Conservation (phyloP, 169 alveolate species). For the Cryptosporidium xiaoi region DNA sequence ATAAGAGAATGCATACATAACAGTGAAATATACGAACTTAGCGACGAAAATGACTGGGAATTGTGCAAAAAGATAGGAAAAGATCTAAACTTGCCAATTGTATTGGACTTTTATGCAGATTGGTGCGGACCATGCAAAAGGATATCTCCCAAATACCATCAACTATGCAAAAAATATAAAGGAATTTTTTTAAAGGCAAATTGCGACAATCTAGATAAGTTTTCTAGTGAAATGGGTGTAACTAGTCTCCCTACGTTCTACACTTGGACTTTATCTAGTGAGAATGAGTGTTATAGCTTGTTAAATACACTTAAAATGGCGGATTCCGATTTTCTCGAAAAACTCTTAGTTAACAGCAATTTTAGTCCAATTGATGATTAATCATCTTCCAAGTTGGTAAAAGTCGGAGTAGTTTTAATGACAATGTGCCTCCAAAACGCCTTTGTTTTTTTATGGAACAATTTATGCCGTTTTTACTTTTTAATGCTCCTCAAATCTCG, state of each 20-base stretch:
- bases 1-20: conserved; percentile 3
- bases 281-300: background rate
- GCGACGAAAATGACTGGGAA: conserved; percentile 32
- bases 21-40: conserved; percentile 8
- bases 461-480: too few species aligned
- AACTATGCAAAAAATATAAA: conserved; percentile 9
- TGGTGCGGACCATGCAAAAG: conserved; percentile 73
- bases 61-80: conserved; percentile 38
- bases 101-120: conserved; percentile 47
- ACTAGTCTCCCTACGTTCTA: conserved; percentile 61
- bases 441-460: too few species aligned
- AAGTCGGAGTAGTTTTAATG: too few species aligned
- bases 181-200: conserved; percentile 46
- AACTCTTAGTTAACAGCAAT: background rate
- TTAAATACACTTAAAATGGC: conserved; percentile 17
- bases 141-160: conserved; percentile 11
- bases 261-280: conserved; percentile 20
- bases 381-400: too few species aligned
- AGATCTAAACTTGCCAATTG: conserved; percentile 20
- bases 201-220: background rate
- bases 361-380: too few species aligned
- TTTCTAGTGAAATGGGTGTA: conserved; percentile 7
- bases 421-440: too few species aligned
- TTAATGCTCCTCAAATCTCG: too few species aligned
- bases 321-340: conserved; percentile 30